Conservation (phyloP, 441 rosid species). For the Manihot esculenta region DNA sequence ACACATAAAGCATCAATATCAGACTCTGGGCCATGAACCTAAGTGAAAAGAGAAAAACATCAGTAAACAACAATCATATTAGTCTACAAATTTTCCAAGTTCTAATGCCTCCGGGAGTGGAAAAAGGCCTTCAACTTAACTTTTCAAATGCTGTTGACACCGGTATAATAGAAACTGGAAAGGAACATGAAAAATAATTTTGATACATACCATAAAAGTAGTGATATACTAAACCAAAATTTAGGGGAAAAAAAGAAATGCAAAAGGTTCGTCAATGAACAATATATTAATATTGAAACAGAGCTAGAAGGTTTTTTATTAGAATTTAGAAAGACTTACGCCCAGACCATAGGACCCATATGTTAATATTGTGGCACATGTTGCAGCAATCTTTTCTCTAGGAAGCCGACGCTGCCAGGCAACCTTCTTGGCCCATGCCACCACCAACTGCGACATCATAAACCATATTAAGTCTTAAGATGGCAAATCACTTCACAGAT, state of each 20-base stretch:
- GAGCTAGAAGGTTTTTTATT: background rate
- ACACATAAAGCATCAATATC: conserved; percentile 63
- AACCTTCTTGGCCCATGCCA: conserved; percentile 47
- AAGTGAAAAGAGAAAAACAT: conserved; percentile 2
- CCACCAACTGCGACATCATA: conserved; percentile 37
- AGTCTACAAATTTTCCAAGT: background rate
- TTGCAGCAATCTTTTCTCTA: conserved; percentile 36
- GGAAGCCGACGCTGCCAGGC: conserved; percentile 56
- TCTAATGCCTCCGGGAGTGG: no score
- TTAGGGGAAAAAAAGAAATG: background rate
- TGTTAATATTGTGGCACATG: conserved; percentile 45
- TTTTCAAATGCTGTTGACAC: background rate
- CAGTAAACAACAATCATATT: background rate
- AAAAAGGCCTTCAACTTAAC: background rate
- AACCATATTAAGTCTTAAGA: background rate
- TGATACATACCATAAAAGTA: background rate
- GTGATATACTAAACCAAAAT: background rate
- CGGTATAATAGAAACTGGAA: background rate
- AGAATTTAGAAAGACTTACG: conserved; percentile 30
- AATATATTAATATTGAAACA: background rate
- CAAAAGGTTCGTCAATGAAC: background rate
- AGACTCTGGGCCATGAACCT: conserved; percentile 62
- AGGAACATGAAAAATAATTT: background rate
- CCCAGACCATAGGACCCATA: conserved; percentile 68
- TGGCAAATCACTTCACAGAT: background rate